These are phyloP conservation scores for Entonaema liquescens DNA, from an alignment of 495 filamentous ascomycete species.

Conservation along the genomic window DNA sequence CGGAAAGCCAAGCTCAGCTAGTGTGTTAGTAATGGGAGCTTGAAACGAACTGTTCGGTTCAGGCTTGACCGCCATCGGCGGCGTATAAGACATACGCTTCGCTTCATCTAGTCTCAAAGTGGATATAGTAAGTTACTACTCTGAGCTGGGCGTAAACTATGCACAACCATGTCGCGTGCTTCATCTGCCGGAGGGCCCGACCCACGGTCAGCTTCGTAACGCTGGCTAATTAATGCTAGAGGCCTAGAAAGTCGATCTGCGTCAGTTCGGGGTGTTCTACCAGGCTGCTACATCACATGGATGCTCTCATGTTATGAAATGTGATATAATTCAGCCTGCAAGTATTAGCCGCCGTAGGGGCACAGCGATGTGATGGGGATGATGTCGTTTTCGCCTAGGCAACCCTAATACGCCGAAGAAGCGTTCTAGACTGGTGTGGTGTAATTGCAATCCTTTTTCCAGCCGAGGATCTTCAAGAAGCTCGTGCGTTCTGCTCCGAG, in stretches of 20 bases:
- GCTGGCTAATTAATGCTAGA: not conserved
- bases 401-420: slow-evolving; percentile 5
- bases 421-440: not conserved
- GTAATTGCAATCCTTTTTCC: slow-evolving; percentile 5
- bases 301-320: slow-evolving; percentile 15
- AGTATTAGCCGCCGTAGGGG: slow-evolving; percentile 17
- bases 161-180: slow-evolving; percentile 38
- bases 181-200: slow-evolving; percentile 29
- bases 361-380: slow-evolving; percentile 15
- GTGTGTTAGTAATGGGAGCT: slow-evolving; percentile 15
- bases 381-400: slow-evolving; percentile 18
- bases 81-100: slow-evolving; percentile 15
- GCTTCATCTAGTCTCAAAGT: slow-evolving; percentile 19
- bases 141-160: slow-evolving; percentile 27
- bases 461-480: slow-evolving; percentile 17
- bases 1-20: slow-evolving; percentile 16
- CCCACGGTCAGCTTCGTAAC: slow-evolving; percentile 30
- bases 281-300: slow-evolving; percentile 17
- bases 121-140: slow-evolving; percentile 14
- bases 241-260: slow-evolving; percentile 25
- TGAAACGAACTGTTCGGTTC: slow-evolving; percentile 4
- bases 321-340: slow-evolving; percentile 19
- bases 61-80: slow-evolving; percentile 32
- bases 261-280: slow-evolving; percentile 11
- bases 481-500: slow-evolving; percentile 16